Evolutionary conservation across 805 yeast species (phyloP).

Genomic region (Starmerella geochares): DNA sequence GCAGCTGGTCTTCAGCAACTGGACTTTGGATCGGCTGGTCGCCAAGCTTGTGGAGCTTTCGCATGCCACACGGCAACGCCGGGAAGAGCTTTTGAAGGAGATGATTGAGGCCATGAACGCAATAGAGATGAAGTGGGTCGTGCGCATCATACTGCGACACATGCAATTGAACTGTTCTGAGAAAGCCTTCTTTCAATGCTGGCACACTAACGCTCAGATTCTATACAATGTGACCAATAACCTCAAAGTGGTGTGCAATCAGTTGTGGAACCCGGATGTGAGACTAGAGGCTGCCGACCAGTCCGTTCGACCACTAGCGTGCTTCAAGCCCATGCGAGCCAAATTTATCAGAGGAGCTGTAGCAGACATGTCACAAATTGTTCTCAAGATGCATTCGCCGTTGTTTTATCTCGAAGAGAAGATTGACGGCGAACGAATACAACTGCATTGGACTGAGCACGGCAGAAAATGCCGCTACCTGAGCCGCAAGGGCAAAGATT

Average conservation of each 20-base stretch:
- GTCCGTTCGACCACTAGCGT: slow-evolving; percentile 38
- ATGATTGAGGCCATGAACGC: slow-evolving; percentile 47
- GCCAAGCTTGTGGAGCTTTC: slow-evolving; percentile 39
- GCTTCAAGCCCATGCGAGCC: slow-evolving; percentile 72
- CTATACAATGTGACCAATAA: slow-evolving; percentile 57
- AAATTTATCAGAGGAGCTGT: slow-evolving; percentile 44
- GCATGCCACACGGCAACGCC: slow-evolving; percentile 32
- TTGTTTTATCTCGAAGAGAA: slow-evolving; percentile 73
- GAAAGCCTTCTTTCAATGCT: slow-evolving; percentile 43
- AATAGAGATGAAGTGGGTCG: slow-evolving; percentile 56
- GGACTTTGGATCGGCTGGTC: slow-evolving; percentile 45
- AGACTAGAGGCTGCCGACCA: slow-evolving; percentile 38
- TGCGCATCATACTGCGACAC: slow-evolving; percentile 50
- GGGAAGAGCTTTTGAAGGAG: slow-evolving; percentile 39
- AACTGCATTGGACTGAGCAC: slow-evolving; percentile 48
- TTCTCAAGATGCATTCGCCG: slow-evolving; percentile 8
- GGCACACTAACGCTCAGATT: slow-evolving; percentile 72
- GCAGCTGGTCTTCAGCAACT: slow-evolving; percentile 30
- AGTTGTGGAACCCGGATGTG: slow-evolving; percentile 41
- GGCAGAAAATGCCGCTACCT: slow-evolving; percentile 6
- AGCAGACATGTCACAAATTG: slow-evolving; percentile 41
- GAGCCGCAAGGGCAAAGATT: slow-evolving; percentile 56
- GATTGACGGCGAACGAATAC: slow-evolving; percentile 85
- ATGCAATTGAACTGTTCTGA: slow-evolving; percentile 48
- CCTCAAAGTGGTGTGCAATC: slow-evolving; percentile 49